phyloP scores from a whole-genome alignment of 805 yeast genomes.

The Starmerella roubikii region DNA sequence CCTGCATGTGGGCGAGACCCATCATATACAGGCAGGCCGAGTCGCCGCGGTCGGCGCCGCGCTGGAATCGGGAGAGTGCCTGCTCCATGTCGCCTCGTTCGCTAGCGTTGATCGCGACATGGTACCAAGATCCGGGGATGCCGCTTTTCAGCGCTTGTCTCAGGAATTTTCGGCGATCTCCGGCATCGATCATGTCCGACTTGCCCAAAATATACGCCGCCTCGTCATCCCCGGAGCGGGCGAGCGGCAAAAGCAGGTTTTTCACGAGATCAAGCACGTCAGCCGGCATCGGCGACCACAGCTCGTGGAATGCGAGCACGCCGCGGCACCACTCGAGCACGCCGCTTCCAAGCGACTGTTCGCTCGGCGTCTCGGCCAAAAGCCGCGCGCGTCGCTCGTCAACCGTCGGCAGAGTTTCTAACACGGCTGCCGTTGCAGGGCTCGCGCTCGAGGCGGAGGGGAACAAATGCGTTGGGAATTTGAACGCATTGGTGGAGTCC shows the following conservation, averaged over 20 bases:
- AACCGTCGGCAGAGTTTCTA: conserved; percentile 8
- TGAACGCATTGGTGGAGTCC: conserved; percentile 22
- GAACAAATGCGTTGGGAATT: conserved; percentile 25
- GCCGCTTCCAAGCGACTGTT: neutral
- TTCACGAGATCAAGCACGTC: conserved; percentile 19
- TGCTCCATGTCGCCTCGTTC: conserved; percentile 21
- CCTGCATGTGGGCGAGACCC: conserved; percentile 25
- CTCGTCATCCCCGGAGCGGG: conserved; percentile 17
- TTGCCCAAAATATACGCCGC: conserved; percentile 13
- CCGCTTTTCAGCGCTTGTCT: conserved; percentile 25
- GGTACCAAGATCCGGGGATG: conserved; percentile 27
- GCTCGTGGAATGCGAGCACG: conserved; percentile 22
- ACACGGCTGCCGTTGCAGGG: neutral
- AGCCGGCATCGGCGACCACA: conserved; percentile 20
- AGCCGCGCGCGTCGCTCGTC: conserved; percentile 6
- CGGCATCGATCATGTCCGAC: neutral
- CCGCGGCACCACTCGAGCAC: conserved; percentile 24
- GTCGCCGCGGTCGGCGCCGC: conserved; percentile 27
- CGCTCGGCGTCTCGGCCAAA: neutral
- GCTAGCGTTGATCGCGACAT: conserved; percentile 27
- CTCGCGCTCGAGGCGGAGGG: conserved; percentile 17
- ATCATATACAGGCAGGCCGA: conserved; percentile 30
- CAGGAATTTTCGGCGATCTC: conserved; percentile 5
- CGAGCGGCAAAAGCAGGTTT: conserved; percentile 17
- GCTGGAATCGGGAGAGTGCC: conserved; percentile 25